These are phyloP conservation scores for Coniferiporia weirii DNA, from an alignment of 1,284 basidiomycete species.

Conservation along the genomic window DNA sequence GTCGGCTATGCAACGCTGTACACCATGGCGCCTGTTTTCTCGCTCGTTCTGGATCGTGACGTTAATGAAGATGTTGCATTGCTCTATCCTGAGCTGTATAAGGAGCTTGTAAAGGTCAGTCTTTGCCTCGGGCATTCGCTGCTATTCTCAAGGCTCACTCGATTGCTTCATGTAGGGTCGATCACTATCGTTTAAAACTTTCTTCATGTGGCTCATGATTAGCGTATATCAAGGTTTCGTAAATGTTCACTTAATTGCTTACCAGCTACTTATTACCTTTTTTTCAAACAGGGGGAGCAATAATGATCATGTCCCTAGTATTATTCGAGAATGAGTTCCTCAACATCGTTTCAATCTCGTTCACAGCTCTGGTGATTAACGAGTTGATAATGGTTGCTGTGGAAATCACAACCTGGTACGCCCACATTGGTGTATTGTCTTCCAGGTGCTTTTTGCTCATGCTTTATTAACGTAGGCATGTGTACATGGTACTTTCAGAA, in stretches of 20 bases:
- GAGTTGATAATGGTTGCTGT: constrained; percentile 99
- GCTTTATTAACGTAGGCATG: constrained; percentile 60
- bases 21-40: constrained; percentile 98
- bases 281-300: constrained; percentile 70
- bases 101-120: constrained; percentile 88
- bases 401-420: constrained; percentile 95
- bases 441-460: constrained; percentile 4
- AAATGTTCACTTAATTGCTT: background rate
- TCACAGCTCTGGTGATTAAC: constrained; percentile 93
- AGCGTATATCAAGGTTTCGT: constrained; percentile 90
- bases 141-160: constrained; percentile 2
- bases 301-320: constrained; percentile 96
- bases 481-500: constrained; percentile 94
- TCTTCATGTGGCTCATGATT: constrained; percentile 98
- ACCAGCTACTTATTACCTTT: background rate
- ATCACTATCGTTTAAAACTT: constrained; percentile 91
- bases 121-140: background rate
- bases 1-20: constrained; percentile 97
- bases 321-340: constrained; percentile 97
- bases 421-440: background rate
- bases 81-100: constrained; percentile 96
- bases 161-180: constrained; percentile 58
- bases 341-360: constrained; percentile 97
- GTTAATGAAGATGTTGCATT: constrained; percentile 94
- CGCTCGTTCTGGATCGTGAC: constrained; percentile 91